Evolutionary conservation across 2,329 filamentous ascomycete genomes (phyloP).

Genomic region (Cladosporium velox): DNA sequence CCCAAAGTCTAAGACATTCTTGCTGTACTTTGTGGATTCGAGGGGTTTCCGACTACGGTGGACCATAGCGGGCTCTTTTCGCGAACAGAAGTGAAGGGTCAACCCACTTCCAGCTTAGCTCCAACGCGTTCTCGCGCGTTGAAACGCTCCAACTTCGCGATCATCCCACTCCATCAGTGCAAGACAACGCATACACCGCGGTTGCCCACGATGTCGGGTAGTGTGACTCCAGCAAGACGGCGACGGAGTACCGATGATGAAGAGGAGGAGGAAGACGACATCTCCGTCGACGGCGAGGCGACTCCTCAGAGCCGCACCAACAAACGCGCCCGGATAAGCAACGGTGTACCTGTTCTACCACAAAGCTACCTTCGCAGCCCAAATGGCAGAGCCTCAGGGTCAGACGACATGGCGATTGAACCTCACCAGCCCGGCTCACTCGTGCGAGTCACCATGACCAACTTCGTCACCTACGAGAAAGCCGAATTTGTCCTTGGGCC

Average conservation of each 20-base stretch:
- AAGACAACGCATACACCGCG: neutral
- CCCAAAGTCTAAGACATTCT: neutral
- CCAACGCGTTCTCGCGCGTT: neutral
- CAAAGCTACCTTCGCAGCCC: conserved; percentile 39
- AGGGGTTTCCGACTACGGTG: conserved; percentile 9
- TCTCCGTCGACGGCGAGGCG: conserved; percentile 17
- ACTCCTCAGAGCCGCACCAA: neutral
- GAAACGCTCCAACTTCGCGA: conserved; percentile 3
- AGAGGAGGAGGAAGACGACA: conserved; percentile 19
- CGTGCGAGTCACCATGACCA: conserved; percentile 77
- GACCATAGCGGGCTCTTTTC: neutral
- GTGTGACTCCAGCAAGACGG: conserved; percentile 23
- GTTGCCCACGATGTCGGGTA: neutral
- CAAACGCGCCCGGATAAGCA: conserved; percentile 20
- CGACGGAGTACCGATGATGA: conserved; percentile 14
- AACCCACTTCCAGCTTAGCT: conserved; percentile 5
- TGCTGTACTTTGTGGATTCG: conserved; percentile 5
- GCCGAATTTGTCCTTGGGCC: conserved; percentile 91
- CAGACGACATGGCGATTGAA: conserved; percentile 16
- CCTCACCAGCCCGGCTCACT: conserved; percentile 75
- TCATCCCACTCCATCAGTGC: neutral
- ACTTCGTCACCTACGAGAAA: conserved; percentile 94
- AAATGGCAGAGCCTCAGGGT: conserved; percentile 24
- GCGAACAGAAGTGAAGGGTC: neutral
- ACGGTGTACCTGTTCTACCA: conserved; percentile 33